phyloP scores from a whole-genome alignment of 2,329 filamentous ascomycete species.

The Apiospora sp. region DNA sequence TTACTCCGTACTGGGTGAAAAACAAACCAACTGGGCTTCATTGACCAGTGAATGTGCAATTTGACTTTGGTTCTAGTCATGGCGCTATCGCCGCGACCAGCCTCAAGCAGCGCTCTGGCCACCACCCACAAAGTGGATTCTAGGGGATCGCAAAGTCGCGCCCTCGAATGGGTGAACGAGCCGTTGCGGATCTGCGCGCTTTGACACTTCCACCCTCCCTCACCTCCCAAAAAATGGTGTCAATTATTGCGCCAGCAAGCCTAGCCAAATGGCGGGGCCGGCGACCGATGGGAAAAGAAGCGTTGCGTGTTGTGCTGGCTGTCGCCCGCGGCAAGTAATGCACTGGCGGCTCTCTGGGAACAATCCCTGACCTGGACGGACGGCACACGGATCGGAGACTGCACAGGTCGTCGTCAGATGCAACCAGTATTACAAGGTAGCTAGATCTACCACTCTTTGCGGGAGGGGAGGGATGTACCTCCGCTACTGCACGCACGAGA shows the following conservation, averaged over 20 bases:
- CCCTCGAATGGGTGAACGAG: not conserved
- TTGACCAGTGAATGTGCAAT: not conserved
- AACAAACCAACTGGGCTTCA: not conserved
- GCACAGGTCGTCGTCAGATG: not conserved
- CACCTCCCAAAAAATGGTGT: not conserved
- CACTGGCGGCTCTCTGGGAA: not conserved
- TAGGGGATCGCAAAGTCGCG: not conserved
- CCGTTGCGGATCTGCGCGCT: constrained; percentile 16
- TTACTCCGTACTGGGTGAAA: not conserved
- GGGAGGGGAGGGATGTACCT: not conserved
- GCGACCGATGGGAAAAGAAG: constrained; percentile 13
- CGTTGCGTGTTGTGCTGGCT: not conserved
- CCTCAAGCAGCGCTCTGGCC: not conserved
- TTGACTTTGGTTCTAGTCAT: constrained; percentile 4
- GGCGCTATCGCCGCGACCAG: not conserved
- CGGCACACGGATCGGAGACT: not conserved
- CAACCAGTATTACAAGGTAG: not conserved
- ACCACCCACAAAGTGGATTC: not conserved
- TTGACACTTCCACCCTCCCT: not conserved
- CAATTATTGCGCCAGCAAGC: not conserved
- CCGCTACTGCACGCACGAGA: not conserved
- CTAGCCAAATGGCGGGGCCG: constrained; percentile 12
- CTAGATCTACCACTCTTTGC: not conserved
- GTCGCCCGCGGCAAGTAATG: not conserved
- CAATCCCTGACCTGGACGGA: constrained; percentile 9